Base-by-base conservation (phyloP, 768 basidiomycete genomes). In the Amylocystis lapponica region DNA sequence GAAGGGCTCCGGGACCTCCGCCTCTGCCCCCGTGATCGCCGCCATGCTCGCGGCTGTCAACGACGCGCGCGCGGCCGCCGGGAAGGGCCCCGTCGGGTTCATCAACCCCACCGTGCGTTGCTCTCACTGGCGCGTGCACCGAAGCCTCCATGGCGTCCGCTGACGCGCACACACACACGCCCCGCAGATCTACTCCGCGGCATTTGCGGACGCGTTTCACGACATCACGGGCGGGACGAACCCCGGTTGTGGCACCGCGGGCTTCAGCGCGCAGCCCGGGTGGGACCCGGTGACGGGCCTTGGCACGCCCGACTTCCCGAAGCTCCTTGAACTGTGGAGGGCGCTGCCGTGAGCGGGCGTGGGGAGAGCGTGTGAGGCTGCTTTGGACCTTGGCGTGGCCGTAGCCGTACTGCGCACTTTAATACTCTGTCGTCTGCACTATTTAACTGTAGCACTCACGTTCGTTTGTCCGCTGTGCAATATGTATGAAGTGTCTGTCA, bases 281-380 rank as follows among this genome's bases (percentile, higher is more conserved):
- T 64, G 63, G 63, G 63, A 64, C 27, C 59, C 63, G 10, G 60
- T 62, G 17, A 63, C 61, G 7, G 61, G 61, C 22, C 43, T 63
- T 3, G 63, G 63, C 14, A 62, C 63, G 10, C 62, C 42, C 35
- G 36, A 43, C 29, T 43, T 43, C 34, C 5, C 8, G 8, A 43
- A 43, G 42, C 35, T 43, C 8, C 13, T 43, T 4, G n/a, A 5
- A 4, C 35, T 36, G 9, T 43, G 26, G 34, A 14, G 36, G 20
- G 42, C n/a, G 22, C 42, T 43, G 4, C 34, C 42, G 12, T 42
- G 36, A 37, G n/a, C n/a, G n/a, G n/a, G n/a, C n/a, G n/a, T n/a
- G n/a, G n/a, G n/a, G n/a, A n/a, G n/a, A n/a, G n/a, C n/a, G n/a
- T n/a, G n/a, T n/a, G n/a, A n/a, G n/a, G n/a, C n/a, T n/a, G n/a